Evolutionary conservation across 371 early-diverging fungal genomes (phyloP), one percentile per base, ranked within the genome.

Genomic region (Actinomortierella wolfii): DNA sequence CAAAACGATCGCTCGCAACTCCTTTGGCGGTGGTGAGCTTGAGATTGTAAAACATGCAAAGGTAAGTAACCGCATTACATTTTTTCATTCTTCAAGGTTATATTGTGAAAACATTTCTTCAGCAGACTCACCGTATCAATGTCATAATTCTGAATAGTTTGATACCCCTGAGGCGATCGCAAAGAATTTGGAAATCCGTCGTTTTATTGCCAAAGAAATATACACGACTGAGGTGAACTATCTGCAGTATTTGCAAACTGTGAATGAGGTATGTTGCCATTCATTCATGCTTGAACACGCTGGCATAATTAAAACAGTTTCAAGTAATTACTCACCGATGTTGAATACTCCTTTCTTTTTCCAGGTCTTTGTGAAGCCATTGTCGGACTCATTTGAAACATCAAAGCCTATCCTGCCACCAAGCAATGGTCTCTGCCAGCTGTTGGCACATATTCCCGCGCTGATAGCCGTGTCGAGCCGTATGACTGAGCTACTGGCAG

Each of bases 181-280:
- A 18, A 57, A 66, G 24, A 71, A 71, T 49, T 65, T 61, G 53
- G 71, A 71, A 59, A 71, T 71, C 45, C 71, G 71, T 62, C 65
- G 65, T 56, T 71, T 71, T 34, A 71, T 71, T 26, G 65, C 71
- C n/a, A 66, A 73, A 42, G 73, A 73, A 57, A 73, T 73, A 46
- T 66, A 66, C 39, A 73, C 73, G 23, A 73, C 73, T 2, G 73
- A 73, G 34, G 56, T 62, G 23, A 73, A 73, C 59, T 73, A 66
- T 21, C 50, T 73, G 29, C 73, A 73, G 54, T 73, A 66, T 59
- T n/a, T 73, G 62, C 66, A 56, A 39, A 59, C 60, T 7, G 56
- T 73, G 41, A 55, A 73, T 43, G 73, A 73, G 63, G 73, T 71
- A 53, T 58, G 45, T 3, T 18, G 23, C 20, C 14, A 28, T 17